Evolutionary conservation across 2,329 filamentous ascomycete genomes (phyloP).

Genomic region (Diaporthe vaccinii): DNA sequence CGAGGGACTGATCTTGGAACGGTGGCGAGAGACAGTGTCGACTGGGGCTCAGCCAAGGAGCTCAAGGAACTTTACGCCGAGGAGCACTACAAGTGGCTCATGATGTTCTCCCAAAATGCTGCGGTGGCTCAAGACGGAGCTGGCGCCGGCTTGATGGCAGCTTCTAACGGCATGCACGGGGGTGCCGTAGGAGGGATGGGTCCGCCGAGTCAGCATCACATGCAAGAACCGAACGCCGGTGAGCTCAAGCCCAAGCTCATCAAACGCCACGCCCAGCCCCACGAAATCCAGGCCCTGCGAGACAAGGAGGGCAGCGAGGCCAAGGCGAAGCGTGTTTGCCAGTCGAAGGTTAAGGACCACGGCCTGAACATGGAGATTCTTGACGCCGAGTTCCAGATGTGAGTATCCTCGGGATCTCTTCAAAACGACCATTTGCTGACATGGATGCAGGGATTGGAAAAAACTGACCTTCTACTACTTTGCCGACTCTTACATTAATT

Average conservation of each 20-base stretch:
- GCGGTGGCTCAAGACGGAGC: conserved; percentile 72
- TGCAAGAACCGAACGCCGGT: conserved; percentile 77
- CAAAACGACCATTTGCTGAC: conserved; percentile 26
- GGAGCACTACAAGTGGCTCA: conserved; percentile 97
- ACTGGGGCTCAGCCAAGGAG: conserved; percentile 88
- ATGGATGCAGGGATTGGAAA: conserved; percentile 86
- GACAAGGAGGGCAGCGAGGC: conserved; percentile 99
- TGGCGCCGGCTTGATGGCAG: conserved; percentile 73
- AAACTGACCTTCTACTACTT: conserved; percentile 99
- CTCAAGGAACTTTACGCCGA: conserved; percentile 92
- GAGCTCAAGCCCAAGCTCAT: conserved; percentile 97
- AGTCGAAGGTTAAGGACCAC: conserved; percentile 96
- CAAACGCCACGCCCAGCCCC: conserved; percentile 90
- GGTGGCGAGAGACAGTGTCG: conserved; percentile 88
- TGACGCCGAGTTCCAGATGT: conserved; percentile 99
- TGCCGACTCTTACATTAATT: conserved; percentile 98
- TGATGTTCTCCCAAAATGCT: conserved; percentile 95
- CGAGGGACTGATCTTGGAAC: conserved; percentile 96
- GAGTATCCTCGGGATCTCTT: conserved; percentile 57
- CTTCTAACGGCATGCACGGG: conserved; percentile 73
- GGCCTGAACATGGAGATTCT: conserved; percentile 98
- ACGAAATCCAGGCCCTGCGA: conserved; percentile 88
- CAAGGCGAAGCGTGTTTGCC: conserved; percentile 95
- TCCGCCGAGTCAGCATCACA: conserved; percentile 78
- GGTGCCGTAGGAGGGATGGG: conserved; percentile 85